These are phyloP conservation scores for Colletotrichum sp. DNA, from an alignment of 2,329 filamentous ascomycete species.

Conservation along the genomic window DNA sequence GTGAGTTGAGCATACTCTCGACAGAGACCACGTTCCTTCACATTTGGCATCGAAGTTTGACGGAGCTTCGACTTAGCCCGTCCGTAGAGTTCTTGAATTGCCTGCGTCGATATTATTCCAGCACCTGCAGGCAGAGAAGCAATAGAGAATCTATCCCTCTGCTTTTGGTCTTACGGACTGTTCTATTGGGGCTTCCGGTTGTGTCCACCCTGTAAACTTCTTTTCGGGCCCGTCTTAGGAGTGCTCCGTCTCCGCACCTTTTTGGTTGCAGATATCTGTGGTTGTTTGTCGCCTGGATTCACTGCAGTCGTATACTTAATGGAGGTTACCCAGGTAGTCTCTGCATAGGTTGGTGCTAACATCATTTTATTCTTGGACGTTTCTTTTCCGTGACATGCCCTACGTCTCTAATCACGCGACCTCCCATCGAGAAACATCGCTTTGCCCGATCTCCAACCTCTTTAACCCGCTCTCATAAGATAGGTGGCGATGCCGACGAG, in stretches of 20 bases:
- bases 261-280: neutral
- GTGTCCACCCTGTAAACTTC: neutral
- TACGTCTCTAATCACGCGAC: neutral
- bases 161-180: neutral
- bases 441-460: accelerated
- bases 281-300: neutral
- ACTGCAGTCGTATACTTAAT: neutral
- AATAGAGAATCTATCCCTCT: neutral
- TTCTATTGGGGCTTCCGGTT: neutral
- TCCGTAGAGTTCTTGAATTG: accelerated
- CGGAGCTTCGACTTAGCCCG: accelerated
- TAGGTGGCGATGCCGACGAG: neutral
- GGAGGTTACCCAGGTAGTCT: neutral
- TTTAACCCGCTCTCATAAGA: accelerated
- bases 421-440: neutral
- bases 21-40: neutral
- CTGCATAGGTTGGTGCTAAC: neutral
- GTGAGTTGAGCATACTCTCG: neutral
- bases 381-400: no score
- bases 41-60: neutral
- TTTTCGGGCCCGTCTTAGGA: neutral
- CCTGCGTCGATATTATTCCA: accelerated
- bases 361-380: neutral
- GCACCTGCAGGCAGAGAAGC: neutral
- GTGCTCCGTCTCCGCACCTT: neutral